Percentiles rank a stretch among this genome's conserved stretches.
Evolutionary conservation across 169 alveolate genomes (phyloP).

Genomic region (Plasmodium gonderi): DNA sequence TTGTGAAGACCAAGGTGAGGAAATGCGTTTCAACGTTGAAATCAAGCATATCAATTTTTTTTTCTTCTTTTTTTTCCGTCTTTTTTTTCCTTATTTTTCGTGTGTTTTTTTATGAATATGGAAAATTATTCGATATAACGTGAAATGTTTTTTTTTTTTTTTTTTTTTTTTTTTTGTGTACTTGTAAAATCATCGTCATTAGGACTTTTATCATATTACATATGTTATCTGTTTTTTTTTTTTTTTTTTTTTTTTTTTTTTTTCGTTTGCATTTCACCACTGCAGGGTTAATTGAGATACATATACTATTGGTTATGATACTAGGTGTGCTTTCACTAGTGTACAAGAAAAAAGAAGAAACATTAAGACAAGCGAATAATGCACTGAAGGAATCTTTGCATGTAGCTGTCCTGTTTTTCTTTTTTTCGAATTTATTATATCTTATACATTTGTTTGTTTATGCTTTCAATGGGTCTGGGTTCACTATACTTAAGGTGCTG

Average conservation of each 20-base stretch:
- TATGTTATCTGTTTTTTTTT: too few relatives aligned
- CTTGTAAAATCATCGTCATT: too few relatives aligned
- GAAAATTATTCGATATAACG: too few relatives aligned
- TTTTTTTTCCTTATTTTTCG: neutral
- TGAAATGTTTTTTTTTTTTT: too few relatives aligned
- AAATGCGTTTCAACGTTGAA: neutral
- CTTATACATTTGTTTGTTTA: constrained; percentile 21
- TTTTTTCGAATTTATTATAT: constrained; percentile 34
- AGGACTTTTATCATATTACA: too few relatives aligned
- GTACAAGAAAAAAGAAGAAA: constrained; percentile 1
- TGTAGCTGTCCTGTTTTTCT: constrained; percentile 13
- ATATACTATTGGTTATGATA: constrained; percentile 17
- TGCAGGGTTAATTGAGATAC: constrained; percentile 32
- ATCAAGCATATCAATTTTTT: too few relatives aligned
- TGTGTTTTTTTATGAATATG: neutral
- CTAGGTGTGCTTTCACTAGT: constrained; percentile 8
- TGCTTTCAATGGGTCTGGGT: constrained; percentile 67
- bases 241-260: neutral
- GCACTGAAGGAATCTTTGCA: constrained; percentile 27
- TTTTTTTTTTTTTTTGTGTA: neutral
- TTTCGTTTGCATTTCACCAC: neutral
- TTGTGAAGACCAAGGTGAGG: constrained; percentile 75
- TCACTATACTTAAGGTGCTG: constrained; percentile 52
- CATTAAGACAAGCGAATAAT: neutral
- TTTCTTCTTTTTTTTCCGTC: neutral